A percentile compares a stretch with the other conserved stretches of the same genome.
These are phyloP conservation scores for Pseudogymnoascus sp. DNA, from an alignment of 2,329 filamentous ascomycete genomes.

Conservation along the genomic window DNA sequence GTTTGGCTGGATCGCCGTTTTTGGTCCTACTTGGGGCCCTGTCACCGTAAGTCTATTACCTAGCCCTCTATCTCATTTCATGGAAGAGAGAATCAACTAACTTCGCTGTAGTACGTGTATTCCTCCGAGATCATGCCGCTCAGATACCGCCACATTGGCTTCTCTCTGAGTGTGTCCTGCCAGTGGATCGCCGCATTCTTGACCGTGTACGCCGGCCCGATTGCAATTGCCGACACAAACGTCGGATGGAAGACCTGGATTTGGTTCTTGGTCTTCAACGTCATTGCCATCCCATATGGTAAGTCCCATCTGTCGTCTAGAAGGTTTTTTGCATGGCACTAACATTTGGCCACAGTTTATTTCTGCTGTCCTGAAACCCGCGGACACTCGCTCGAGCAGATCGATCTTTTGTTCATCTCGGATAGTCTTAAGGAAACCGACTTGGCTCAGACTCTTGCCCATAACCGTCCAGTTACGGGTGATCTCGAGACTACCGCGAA, in stretches of 20 bases:
- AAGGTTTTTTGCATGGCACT: conserved; percentile 20
- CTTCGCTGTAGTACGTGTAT: conserved; percentile 24
- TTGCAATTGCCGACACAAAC: conserved; percentile 21
- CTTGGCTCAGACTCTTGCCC: background rate
- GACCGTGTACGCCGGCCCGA: conserved; percentile 30
- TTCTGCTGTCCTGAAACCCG: conserved; percentile 25
- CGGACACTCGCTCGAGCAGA: conserved; percentile 24
- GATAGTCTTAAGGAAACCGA: background rate
- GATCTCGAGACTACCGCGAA: background rate
- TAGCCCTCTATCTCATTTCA: background rate
- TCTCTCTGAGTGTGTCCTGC: conserved; percentile 25
- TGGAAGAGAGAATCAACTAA: background rate
- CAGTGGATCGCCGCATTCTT: conserved; percentile 31
- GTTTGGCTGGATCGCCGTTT: conserved; percentile 26
- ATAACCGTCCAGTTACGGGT: background rate
- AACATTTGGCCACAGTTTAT: conserved; percentile 18
- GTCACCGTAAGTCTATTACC: conserved; percentile 16
- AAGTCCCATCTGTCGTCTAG: background rate
- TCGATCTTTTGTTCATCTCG: background rate
- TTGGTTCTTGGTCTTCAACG: conserved; percentile 28
- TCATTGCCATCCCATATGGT: conserved; percentile 24
- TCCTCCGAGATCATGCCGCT: conserved; percentile 28
- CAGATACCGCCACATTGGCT: conserved; percentile 28
- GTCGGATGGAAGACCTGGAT: conserved; percentile 30
- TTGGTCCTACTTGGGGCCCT: conserved; percentile 27